Conservation (phyloP, 208 protist species). For the Trypanosoma rangeli region DNA sequence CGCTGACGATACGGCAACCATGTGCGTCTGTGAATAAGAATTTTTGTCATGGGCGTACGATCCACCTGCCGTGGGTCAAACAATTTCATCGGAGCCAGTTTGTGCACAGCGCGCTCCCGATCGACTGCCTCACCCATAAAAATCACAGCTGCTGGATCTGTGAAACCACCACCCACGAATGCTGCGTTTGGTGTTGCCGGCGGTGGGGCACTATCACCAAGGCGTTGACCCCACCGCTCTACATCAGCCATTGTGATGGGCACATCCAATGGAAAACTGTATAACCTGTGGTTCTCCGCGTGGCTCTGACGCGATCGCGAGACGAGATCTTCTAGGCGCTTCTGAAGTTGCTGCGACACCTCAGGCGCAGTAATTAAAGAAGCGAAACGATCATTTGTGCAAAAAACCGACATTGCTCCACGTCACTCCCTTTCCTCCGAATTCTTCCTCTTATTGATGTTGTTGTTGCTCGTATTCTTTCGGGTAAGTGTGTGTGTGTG, state of each 20-base stretch:
- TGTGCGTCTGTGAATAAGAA: conserved; percentile 68
- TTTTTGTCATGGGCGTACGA: conserved; percentile 70
- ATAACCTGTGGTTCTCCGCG: neutral
- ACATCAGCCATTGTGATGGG: conserved; percentile 69
- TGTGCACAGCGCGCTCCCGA: conserved; percentile 28
- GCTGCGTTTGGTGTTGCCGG: conserved; percentile 16
- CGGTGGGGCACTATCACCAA: conserved; percentile 18
- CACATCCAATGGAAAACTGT: conserved; percentile 51
- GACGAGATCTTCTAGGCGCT: conserved; percentile 1
- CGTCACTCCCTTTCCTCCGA: neutral
- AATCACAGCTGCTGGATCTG: conserved; percentile 22
- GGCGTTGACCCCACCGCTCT: conserved; percentile 35
- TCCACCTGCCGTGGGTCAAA: conserved; percentile 49
- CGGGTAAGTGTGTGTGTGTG: neutral
- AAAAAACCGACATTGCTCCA: neutral
- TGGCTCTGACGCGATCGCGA: neutral
- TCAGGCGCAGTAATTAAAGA: neutral
- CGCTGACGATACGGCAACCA: conserved; percentile 88
- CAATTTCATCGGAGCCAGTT: conserved; percentile 63
- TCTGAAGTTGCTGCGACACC: neutral
- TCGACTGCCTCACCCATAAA: conserved; percentile 18
- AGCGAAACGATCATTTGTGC: neutral
- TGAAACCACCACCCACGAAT: conserved; percentile 31
- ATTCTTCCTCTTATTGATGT: neutral
- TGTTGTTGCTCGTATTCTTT: neutral